Evolutionary conservation across 371 early-diverging fungal species (phyloP).

Genomic region (Batkoa obscura): DNA sequence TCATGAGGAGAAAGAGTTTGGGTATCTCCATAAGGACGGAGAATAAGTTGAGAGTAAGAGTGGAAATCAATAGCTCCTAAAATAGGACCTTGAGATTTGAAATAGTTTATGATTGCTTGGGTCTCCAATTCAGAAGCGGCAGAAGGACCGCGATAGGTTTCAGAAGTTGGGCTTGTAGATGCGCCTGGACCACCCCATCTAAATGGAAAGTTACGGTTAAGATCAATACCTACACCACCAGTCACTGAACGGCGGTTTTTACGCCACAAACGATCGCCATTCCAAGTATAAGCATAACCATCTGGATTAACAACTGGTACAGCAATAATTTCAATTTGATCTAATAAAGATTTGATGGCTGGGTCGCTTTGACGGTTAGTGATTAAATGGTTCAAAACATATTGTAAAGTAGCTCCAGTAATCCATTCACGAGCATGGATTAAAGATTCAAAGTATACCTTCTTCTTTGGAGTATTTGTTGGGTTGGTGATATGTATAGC

Average conservation of each 20-base stretch:
- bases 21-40: conserved; percentile 13
- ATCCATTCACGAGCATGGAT: conserved; percentile 10
- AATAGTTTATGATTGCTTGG: conserved; percentile 14
- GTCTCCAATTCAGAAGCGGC: conserved; percentile 21
- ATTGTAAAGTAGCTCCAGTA: conserved; percentile 6
- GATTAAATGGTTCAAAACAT: conserved; percentile 3
- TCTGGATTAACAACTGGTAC: conserved; percentile 29
- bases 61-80: conserved; percentile 26
- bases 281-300: conserved; percentile 22
- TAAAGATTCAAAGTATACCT: conserved; percentile 6
- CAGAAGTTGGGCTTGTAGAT: conserved; percentile 15
- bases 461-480: conserved; percentile 1
- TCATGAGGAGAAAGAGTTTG: not conserved
- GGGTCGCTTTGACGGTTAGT: conserved; percentile 3
- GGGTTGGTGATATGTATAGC: conserved; percentile 6
- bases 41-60: conserved; percentile 14
- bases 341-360: not conserved
- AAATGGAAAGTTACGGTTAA: conserved; percentile 17
- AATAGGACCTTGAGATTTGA: conserved; percentile 12
- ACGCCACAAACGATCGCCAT: conserved; percentile 19
- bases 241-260: conserved; percentile 14
- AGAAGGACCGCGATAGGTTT: conserved; percentile 21
- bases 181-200: conserved; percentile 23
- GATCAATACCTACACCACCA: conserved; percentile 7
- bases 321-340: conserved; percentile 15